Evolutionary conservation across 768 basidiomycete species (phyloP).

Genomic region (Panellus pusillus): DNA sequence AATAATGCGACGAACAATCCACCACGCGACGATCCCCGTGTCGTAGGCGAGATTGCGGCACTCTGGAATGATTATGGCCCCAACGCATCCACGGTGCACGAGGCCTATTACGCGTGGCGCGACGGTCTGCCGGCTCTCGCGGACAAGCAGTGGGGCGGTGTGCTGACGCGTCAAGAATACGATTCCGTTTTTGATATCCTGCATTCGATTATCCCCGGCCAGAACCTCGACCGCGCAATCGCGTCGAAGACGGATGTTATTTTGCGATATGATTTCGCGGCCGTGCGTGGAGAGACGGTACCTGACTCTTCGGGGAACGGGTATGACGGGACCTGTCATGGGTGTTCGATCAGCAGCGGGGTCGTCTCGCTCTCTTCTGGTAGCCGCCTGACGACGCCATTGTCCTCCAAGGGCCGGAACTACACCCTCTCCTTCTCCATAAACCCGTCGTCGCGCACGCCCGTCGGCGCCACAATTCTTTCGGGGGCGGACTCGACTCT

Average conservation of each 20-base stretch:
- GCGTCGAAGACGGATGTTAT: constrained; percentile 20
- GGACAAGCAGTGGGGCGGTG: constrained; percentile 23
- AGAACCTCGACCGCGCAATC: constrained; percentile 19
- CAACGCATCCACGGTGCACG: constrained; percentile 17
- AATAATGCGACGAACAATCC: constrained; percentile 21
- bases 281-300: not conserved
- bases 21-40: constrained; percentile 9
- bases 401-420: constrained; percentile 21
- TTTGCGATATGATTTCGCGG: constrained; percentile 9
- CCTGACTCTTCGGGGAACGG: constrained; percentile 23
- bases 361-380: constrained; percentile 6
- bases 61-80: constrained; percentile 22
- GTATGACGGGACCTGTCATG: constrained; percentile 18
- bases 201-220: constrained; percentile 17
- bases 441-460: constrained; percentile 13
- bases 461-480: constrained; percentile 11
- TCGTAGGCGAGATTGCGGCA: constrained; percentile 18
- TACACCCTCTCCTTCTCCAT: constrained; percentile 22
- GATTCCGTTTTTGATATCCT: constrained; percentile 11
- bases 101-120: constrained; percentile 22
- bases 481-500: constrained; percentile 17
- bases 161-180: constrained; percentile 14
- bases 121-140: constrained; percentile 20
- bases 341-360: constrained; percentile 6
- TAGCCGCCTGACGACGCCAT: constrained; percentile 18